Base-by-base conservation (phyloP, 2,329 filamentous ascomycete genomes). In the Phoma sp. region DNA sequence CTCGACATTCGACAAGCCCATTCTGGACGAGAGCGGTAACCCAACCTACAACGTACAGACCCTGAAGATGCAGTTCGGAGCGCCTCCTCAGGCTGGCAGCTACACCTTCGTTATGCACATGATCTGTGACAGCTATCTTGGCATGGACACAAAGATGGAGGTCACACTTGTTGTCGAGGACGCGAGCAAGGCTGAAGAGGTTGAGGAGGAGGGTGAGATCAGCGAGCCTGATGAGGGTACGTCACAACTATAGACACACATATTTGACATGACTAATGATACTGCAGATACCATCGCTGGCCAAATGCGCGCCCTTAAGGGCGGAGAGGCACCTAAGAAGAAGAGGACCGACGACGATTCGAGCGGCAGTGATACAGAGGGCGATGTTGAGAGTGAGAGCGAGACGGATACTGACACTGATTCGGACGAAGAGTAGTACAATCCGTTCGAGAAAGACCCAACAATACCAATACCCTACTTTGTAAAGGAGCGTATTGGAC, bases 21-120 rank as follows among this genome's bases (percentile, higher is more conserved):
- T 97, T 26, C 90, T 95, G 60, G 87, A 90, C 64, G 87, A 86
- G 33, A 83, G 87, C 58, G 92, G 90, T 66, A 90, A 90, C 72
- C 93, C 93, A 2, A 98, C 95, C 2, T 99, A 91, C 79, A 89
- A 93, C 68, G 88, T 99, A 78, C 93, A 98, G 76, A 99, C 95
- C 3, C 82, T 98, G 69, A 98, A 96, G 82, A 93, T 96, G 74
- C 92, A 97, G 74, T 99, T 99, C 76, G 91, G 93, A 62, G 93
- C 95, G 1, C 95, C 95, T 36, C 92, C 93, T 20, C 91, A 96
- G 73, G 85, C 91, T 5, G 95, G 93, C 38, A 89, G 93, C 74
- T 99, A 96, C 78, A 93, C 90, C 1, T 99, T 99, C 73, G 89
- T 92, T 57, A 90, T 98, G 87, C 89, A 98, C 75, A 81, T 97